phyloP scores from a whole-genome alignment of 2,329 filamentous ascomycete species.

The Cordyceps tenuipes region DNA sequence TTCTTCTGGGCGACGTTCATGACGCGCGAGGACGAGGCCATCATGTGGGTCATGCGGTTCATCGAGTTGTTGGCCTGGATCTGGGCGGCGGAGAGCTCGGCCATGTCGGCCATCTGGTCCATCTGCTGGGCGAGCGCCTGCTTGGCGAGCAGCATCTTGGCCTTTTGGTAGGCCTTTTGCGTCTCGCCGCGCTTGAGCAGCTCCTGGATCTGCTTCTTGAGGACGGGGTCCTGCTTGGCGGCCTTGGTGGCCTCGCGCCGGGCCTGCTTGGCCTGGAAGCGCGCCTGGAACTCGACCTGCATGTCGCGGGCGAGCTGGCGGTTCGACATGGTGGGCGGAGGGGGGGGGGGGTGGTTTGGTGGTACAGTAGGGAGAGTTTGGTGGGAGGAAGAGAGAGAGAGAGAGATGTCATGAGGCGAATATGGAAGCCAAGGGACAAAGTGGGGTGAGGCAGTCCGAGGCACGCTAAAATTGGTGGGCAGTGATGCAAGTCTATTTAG shows the following conservation, averaged over 20 bases:
- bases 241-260: slow-evolving; percentile 53
- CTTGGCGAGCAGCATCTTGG: slow-evolving; percentile 53
- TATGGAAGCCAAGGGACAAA: not conserved
- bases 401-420: not conserved
- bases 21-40: slow-evolving; percentile 49
- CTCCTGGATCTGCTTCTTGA: slow-evolving; percentile 56
- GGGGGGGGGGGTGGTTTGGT: not conserved
- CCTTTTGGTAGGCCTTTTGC: slow-evolving; percentile 55
- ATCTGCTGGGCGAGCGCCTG: slow-evolving; percentile 55
- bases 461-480: not conserved
- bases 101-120: slow-evolving; percentile 58
- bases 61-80: slow-evolving; percentile 58
- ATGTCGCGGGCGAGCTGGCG: slow-evolving; percentile 51
- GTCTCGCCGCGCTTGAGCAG: slow-evolving; percentile 56
- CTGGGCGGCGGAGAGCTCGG: slow-evolving; percentile 50
- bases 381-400: not conserved
- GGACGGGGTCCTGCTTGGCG: slow-evolving; percentile 49
- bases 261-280: slow-evolving; percentile 55
- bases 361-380: not conserved
- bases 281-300: slow-evolving; percentile 55
- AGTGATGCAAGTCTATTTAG: slow-evolving; percentile 1
- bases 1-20: slow-evolving; percentile 51
- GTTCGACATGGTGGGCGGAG: slow-evolving; percentile 41
- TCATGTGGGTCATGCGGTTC: slow-evolving; percentile 58
- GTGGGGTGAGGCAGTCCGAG: not conserved